Base-by-base conservation (phyloP, 176 grass and related monocot species). In the Musa itinerans region DNA sequence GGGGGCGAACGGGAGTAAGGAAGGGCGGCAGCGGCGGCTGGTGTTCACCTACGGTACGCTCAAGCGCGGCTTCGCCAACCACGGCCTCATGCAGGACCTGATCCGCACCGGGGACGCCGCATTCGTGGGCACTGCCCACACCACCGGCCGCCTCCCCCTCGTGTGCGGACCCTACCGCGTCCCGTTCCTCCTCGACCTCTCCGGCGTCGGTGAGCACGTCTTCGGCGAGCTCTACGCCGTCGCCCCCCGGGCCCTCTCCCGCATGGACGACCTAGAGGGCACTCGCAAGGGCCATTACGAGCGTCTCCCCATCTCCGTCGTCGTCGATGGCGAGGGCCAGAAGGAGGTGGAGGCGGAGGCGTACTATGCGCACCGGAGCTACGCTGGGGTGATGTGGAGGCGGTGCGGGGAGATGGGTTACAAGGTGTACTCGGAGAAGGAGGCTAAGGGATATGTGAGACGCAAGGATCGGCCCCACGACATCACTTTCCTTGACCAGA, bases 31-130 rank as follows among this genome's bases (percentile, higher is more conserved):
- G 20, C 57, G 57, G 57, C 57, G 74, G 58, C 82, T 78, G 78
- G 83, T 96, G 75, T 96, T 96, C 81, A 82, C 92, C 34, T 92
- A 96, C 52, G 89, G 92, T 27, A 96, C 89, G 53, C 81, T 96
- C 17, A 96, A 96, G 83, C 79, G 76, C n/a, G 87, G 80, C 10
- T 89, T 92, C 78, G 80, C 86, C 1, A 96, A 92, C 81, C 78
- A 96, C 73, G 73, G 57, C 24, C 24, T 89, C 63, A 67, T 96
- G 52, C 72, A 63, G 10, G 69, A 80, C 63, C 66, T 19, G 27
- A 52, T 69, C 23, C 23, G 65, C 23, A 24, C 57, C 69, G 86
- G 88, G 52, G 69, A 68, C 57, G 80, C 83, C 25, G 11, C 56
- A 64, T 80, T 82, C 10, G 49, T 76, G 9, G 56, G 56, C 57